Evolutionary conservation across 768 basidiomycete genomes (phyloP), one percentile per base, ranked within the genome.

Genomic region (Rhodotorula babjevae): DNA sequence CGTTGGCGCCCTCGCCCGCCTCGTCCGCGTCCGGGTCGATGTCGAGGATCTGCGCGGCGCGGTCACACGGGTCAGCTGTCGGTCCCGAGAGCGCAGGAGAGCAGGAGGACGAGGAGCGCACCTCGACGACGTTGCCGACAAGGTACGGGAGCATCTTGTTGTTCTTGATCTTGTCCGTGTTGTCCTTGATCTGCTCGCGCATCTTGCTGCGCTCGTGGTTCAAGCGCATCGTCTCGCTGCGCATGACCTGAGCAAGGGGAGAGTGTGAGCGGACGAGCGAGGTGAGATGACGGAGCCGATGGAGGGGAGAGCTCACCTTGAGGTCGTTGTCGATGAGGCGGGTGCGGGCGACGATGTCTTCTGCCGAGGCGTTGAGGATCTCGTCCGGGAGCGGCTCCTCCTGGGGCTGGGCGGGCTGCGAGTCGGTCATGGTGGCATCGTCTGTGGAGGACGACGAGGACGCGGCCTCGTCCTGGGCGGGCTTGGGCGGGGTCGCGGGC

Each of bases 161-260:
- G 86, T 99, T 95, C 82, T 96, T 96, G 76, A 99, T 91, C 84
- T 98, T 98, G 83, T 96, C 93, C 59, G 90, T 89, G 74, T 97
- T 99, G 80, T 99, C 96, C 65, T 92, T 88, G 79, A 99, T 96
- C 86, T 95, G 96, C 85, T 97, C 94, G 80, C 92, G 90, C 96
- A 99, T 98, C 76, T 90, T 89, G 76, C 84, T 90, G 82, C 95
- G 91, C 81, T 98, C 96, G 80, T 98, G 95, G 78, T 91, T 88
- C 67, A 99, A 82, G 63, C 96, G 87, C 75, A 90, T 84, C 18
- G 89, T 92, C 83, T 98, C 96, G 76, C 93, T 95, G 77, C 91
- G 88, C 90, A 99, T 96, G 76, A 99, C 93, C 93, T 96, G 77
- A 29, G 11, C 25, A 60, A 40, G 19, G 47, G n/a, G 8, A 19